These are phyloP conservation scores for Hypoxylon fuscum DNA, from an alignment of 495 filamentous ascomycete genomes.

Conservation along the genomic window DNA sequence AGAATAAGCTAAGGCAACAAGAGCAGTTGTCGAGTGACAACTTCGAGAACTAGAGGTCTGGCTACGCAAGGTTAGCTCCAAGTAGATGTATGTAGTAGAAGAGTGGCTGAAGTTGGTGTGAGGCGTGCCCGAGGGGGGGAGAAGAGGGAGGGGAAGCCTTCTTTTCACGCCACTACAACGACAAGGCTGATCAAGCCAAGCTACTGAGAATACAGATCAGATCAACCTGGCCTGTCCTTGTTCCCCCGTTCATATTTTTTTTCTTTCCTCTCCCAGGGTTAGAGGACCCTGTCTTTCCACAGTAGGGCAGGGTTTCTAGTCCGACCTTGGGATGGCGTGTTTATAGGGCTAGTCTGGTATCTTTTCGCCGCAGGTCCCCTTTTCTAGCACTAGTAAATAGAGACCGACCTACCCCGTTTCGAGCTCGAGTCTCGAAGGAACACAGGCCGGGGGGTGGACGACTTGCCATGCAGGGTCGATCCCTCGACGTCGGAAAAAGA, in stretches of 20 bases:
- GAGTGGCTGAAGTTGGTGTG: slow-evolving; percentile 41
- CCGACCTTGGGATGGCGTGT: slow-evolving; percentile 45
- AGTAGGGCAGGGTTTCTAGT: slow-evolving; percentile 40
- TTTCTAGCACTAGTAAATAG: slow-evolving; percentile 33
- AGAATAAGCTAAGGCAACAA: slow-evolving; percentile 20
- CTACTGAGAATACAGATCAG: slow-evolving; percentile 34
- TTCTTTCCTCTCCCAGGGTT: slow-evolving; percentile 37
- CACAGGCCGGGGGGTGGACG: slow-evolving; percentile 39
- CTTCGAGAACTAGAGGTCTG: slow-evolving; percentile 18
- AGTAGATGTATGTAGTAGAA: slow-evolving; percentile 32
- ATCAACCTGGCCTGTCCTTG: slow-evolving; percentile 42
- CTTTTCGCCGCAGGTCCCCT: slow-evolving; percentile 39
- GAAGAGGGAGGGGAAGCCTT: slow-evolving; percentile 41
- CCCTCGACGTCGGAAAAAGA: slow-evolving; percentile 43
- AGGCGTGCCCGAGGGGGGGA: slow-evolving; percentile 42
- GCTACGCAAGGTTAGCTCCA: slow-evolving; percentile 29
- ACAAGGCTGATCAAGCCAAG: slow-evolving; percentile 46
- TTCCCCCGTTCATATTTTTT: slow-evolving; percentile 26
- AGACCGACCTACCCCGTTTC: slow-evolving; percentile 42
- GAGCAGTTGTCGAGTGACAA: slow-evolving; percentile 12
- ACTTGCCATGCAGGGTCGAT: slow-evolving; percentile 46
- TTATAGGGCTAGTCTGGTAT: slow-evolving; percentile 43
- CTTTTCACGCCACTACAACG: slow-evolving; percentile 42
- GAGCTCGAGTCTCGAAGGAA: slow-evolving; percentile 38
- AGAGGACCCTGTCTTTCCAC: slow-evolving; percentile 26